Evolutionary conservation across 495 filamentous ascomycete genomes (phyloP), one percentile per base, ranked within the genome.

Genomic region (Glonium stellatum): DNA sequence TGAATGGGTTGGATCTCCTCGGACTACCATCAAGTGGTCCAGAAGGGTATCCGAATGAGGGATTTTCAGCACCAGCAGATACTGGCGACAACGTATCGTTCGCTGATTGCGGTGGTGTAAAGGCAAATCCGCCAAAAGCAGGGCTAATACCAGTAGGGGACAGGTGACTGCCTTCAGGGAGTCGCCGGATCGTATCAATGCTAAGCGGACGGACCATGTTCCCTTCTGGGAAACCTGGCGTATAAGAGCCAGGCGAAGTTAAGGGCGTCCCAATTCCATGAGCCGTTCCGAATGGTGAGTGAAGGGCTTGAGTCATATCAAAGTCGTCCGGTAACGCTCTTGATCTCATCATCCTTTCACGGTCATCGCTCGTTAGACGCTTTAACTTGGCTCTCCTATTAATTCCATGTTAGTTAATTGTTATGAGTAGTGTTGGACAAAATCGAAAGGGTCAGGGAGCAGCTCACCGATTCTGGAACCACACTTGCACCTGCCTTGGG

Each of bases 401-500:
- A 57, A 22, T 2, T 21, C 25, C 21, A 11, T 13, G 56, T 76
- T 66, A 77, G 68, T 51, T 60, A 50, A 37, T 31, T 31, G 6
- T 31, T 6, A 6, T 31, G 6, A 31, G 27, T 31, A 6, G 27
- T 31, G 6, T 31, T 31, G 6, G n/a, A 27, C 6, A 9, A n/a
- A n/a, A 47, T 19, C 49, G 56, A 22, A 56, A 49, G 57, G 50
- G 59, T 44, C 54, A 35, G 57, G 55, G 56, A 57, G 51, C 65
- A 55, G 71, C 80, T 64, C 80, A 96, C 92, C 92, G 84, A 74
- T 97, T 97, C 74, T 97, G 92, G 73, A 97, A 97, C 92, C 92
- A 97, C 59, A 97, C 92, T 76, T 97, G 92, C 9, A 97, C 92
- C 70, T 97, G 92, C 59, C 92, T 84, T 42, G 92, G 90, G 60